Evolutionary conservation across 495 filamentous ascomycete genomes (phyloP).

Genomic region (Chaetomidium leptoderma): DNA sequence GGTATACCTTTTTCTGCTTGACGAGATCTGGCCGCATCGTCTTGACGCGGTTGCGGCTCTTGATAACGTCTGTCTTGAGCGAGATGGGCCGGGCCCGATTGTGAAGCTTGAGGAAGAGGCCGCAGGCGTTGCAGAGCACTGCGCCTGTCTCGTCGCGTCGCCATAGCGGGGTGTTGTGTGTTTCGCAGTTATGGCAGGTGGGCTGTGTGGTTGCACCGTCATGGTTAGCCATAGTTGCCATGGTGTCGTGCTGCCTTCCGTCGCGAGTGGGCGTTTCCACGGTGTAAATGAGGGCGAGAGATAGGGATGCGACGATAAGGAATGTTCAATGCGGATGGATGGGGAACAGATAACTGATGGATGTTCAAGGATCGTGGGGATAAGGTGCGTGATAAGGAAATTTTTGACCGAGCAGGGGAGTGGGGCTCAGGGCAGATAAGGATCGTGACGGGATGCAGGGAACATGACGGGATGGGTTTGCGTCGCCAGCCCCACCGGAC

Average conservation of each 20-base stretch:
- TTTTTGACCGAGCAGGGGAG: constrained; percentile 33
- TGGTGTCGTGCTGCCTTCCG: constrained; percentile 20
- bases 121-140: constrained; percentile 99
- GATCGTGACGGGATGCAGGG: background rate
- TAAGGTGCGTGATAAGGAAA: constrained; percentile 35
- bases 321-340: constrained; percentile 27
- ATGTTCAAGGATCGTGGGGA: constrained; percentile 24
- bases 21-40: constrained; percentile 69
- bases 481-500: constrained; percentile 23
- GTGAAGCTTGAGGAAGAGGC: constrained; percentile 94
- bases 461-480: background rate
- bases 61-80: constrained; percentile 99
- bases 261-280: background rate
- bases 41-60: constrained; percentile 97
- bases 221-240: constrained; percentile 45
- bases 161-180: constrained; percentile 94
- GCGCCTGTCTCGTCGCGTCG: constrained; percentile 91
- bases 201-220: constrained; percentile 74
- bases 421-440: constrained; percentile 18
- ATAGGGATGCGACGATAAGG: constrained; percentile 34
- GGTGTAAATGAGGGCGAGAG: constrained; percentile 20
- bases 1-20: constrained; percentile 78
- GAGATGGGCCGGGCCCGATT: constrained; percentile 88
- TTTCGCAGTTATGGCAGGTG: constrained; percentile 94
- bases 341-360: constrained; percentile 21